Percentiles rank a stretch among this genome's conserved stretches.
Evolutionary conservation across 306 rosid species (phyloP).

Genomic region (Citrullus colocynthis): DNA sequence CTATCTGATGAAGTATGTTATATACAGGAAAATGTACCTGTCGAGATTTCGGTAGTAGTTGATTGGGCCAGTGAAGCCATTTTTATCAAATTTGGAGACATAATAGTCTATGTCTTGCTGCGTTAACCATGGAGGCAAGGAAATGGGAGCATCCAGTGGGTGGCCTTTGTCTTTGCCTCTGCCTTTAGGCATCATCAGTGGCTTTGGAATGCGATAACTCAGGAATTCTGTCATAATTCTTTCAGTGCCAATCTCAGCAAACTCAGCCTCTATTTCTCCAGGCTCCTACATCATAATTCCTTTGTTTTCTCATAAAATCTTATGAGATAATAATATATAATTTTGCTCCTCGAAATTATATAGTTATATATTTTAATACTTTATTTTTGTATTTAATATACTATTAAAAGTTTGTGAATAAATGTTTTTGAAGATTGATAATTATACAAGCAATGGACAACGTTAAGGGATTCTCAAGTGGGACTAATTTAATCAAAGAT

Average conservation of each 20-base stretch:
- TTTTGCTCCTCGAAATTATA: too few species aligned
- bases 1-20: not conserved
- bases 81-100: slow-evolving; percentile 34
- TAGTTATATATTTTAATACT: too few species aligned
- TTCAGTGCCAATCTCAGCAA: slow-evolving; percentile 48
- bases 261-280: slow-evolving; percentile 63
- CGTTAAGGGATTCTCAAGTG: too few species aligned
- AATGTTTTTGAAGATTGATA: too few species aligned
- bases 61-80: slow-evolving; percentile 55
- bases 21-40: not conserved
- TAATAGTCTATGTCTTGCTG: slow-evolving; percentile 57
- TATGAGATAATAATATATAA: not conserved
- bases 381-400: too few species aligned
- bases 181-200: slow-evolving; percentile 46
- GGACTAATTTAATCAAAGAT: too few species aligned
- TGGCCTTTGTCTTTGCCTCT: slow-evolving; percentile 25
- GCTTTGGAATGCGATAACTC: slow-evolving; percentile 48
- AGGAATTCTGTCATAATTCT: slow-evolving; percentile 47
- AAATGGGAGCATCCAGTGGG: slow-evolving; percentile 29
- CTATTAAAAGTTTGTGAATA: too few species aligned
- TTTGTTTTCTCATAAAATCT: not conserved
- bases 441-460: too few species aligned
- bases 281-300: slow-evolving; percentile 31
- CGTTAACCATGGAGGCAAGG: slow-evolving; percentile 54
- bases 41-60: slow-evolving; percentile 66